phyloP scores from a whole-genome alignment of 306 rosid genomes.

The Cicer pinnatifidum region DNA sequence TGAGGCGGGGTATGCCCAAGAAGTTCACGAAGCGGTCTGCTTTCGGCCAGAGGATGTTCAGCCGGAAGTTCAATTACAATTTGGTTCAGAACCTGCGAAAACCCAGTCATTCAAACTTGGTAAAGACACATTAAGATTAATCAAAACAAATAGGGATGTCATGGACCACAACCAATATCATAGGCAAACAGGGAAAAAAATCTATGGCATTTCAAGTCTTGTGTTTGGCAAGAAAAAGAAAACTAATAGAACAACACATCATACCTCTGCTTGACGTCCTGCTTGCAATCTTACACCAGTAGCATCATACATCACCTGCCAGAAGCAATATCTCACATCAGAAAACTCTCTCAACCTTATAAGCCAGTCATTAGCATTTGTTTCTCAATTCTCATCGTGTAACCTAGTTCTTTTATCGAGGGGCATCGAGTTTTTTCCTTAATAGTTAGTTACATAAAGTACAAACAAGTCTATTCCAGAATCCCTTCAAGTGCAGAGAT shows the following conservation, averaged over 20 bases:
- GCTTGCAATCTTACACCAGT: conserved; percentile 98
- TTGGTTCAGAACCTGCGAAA: conserved; percentile 83
- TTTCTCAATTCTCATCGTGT: conserved; percentile 21
- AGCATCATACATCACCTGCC: conserved; percentile 99
- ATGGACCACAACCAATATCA: background rate
- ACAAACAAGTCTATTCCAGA: background rate
- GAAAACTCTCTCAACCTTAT: conserved; percentile 40
- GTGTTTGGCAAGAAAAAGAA: conserved; percentile 14
- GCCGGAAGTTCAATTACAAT: conserved; percentile 96
- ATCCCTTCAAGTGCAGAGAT: background rate
- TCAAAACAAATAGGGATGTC: conserved; percentile 21
- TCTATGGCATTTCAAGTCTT: conserved; percentile 29
- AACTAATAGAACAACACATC: conserved; percentile 43
- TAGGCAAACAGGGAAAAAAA: conserved; percentile 33
- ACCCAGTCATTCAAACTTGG: conserved; percentile 34
- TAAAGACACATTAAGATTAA: conserved; percentile 27
- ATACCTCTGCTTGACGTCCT: conserved; percentile 99
- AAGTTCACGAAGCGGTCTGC: conserved; percentile 95
- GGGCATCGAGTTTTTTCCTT: background rate
- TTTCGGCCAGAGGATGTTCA: conserved; percentile 96
- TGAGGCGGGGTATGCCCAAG: conserved; percentile 99
- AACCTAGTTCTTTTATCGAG: conserved; percentile 2
- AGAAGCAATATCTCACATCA: conserved; percentile 52
- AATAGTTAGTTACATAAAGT: background rate
- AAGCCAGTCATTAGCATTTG: conserved; percentile 32